Conservation (phyloP, 73 alveolate species). For the Paramecium sonneborni region DNA sequence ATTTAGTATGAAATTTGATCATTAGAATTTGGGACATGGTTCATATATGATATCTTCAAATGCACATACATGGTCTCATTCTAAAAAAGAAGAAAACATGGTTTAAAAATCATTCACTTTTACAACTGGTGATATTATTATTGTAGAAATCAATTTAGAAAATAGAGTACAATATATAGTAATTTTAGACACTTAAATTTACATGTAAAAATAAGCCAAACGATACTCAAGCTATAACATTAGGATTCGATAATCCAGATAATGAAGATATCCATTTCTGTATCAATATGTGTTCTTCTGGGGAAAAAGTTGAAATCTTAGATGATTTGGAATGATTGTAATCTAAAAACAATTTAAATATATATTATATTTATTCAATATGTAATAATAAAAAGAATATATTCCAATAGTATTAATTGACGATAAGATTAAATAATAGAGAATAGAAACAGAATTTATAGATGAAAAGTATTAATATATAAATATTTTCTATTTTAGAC, state of each 20-base stretch:
- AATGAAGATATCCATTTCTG: conserved; percentile 59
- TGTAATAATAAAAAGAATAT: conserved; percentile 21
- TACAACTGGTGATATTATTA: conserved; percentile 52
- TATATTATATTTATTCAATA: neutral
- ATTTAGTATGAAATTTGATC: conserved; percentile 53
- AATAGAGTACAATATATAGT: neutral
- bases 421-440: neutral
- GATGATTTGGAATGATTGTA: conserved; percentile 3
- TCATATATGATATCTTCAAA: conserved; percentile 59
- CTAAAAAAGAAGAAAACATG: conserved; percentile 60
- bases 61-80: conserved; percentile 66
- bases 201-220: conserved; percentile 35
- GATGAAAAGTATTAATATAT: neutral
- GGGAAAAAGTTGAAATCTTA: conserved; percentile 60
- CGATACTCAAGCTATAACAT: neutral
- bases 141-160: conserved; percentile 15
- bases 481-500: neutral
- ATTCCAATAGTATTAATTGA: neutral
- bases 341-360: neutral
- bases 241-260: conserved; percentile 55
- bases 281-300: conserved; percentile 53
- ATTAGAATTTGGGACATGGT: conserved; percentile 66
- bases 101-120: conserved; percentile 45
- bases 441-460: neutral
- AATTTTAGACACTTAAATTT: conserved; percentile 19